phyloP scores from a whole-genome alignment of 2,329 filamentous ascomycete species.

The Calonectria montana region DNA sequence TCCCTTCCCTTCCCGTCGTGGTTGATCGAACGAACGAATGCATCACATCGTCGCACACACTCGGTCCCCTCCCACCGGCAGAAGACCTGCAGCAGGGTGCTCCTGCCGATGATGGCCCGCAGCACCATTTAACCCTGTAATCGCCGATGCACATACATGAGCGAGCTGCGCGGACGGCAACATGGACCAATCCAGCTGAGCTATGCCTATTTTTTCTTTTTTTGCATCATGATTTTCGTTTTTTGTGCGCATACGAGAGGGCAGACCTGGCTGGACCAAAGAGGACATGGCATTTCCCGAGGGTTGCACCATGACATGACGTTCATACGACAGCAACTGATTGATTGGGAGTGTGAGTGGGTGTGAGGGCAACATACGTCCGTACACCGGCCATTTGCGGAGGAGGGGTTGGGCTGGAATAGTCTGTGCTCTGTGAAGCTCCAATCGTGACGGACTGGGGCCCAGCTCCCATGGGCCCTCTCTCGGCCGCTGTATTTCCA shows the following conservation, averaged over 20 bases:
- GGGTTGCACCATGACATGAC: slow-evolving; percentile 14
- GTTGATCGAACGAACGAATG: slow-evolving; percentile 1
- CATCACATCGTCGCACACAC: slow-evolving; percentile 10
- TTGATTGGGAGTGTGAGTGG: not conserved
- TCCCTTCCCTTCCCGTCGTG: not conserved
- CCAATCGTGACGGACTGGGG: not conserved
- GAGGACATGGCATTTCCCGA: not conserved
- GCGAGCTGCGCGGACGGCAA: not conserved
- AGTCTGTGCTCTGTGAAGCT: slow-evolving; percentile 3
- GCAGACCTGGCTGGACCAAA: not conserved
- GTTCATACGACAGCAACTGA: not conserved
- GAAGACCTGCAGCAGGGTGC: slow-evolving; percentile 16
- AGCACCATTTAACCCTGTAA: not conserved
- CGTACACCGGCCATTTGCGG: not conserved
- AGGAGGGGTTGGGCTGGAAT: slow-evolving; percentile 3
- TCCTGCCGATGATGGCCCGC: slow-evolving; percentile 10
- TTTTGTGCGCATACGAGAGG: slow-evolving; percentile 14
- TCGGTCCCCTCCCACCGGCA: slow-evolving; percentile 8
- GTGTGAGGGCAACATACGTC: slow-evolving; percentile 10
- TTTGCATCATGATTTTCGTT: not conserved
- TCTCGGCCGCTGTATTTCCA: not conserved
- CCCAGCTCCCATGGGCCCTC: not conserved
- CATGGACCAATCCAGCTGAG: not conserved
- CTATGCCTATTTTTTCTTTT: not conserved
- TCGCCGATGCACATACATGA: slow-evolving; percentile 6